phyloP scores from a whole-genome alignment of 306 rosid species.

The Leucaena leucocephala region DNA sequence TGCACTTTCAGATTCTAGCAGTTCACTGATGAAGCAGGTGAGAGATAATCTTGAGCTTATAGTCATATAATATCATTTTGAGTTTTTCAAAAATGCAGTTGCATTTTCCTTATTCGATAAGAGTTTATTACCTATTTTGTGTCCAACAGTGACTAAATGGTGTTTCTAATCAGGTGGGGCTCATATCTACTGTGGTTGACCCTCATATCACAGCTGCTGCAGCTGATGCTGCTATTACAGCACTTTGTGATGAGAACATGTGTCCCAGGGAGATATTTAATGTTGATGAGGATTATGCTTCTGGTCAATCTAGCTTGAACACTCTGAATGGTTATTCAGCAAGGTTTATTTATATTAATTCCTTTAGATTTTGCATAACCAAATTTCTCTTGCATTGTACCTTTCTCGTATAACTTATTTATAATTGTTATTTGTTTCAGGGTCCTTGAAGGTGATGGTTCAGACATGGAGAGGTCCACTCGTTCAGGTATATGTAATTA shows the following conservation, averaged over 20 bases:
- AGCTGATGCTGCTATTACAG: constrained; percentile 78
- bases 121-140: neutral
- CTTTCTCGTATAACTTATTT: constrained; percentile 26
- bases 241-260: constrained; percentile 73
- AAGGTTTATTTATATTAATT: constrained; percentile 54
- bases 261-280: constrained; percentile 77
- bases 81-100: neutral
- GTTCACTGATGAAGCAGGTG: constrained; percentile 84
- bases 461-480: constrained; percentile 48
- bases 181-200: constrained; percentile 72
- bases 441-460: constrained; percentile 50
- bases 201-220: constrained; percentile 83
- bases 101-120: constrained; percentile 5
- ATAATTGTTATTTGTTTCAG: constrained; percentile 45
- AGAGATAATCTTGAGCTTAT: constrained; percentile 19
- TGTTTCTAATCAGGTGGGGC: constrained; percentile 72
- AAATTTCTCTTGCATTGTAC: constrained; percentile 27
- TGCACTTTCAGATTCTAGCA: constrained; percentile 59
- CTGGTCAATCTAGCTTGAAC: constrained; percentile 40
- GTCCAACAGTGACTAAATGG: constrained; percentile 18
- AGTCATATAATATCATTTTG: constrained; percentile 16
- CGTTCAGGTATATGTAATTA: constrained; percentile 57
- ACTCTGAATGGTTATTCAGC: constrained; percentile 44
- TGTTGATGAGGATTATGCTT: constrained; percentile 51
- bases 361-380: constrained; percentile 29